These are phyloP conservation scores for Candida gorgasii DNA, from an alignment of 805 yeast genomes.

Conservation along the genomic window DNA sequence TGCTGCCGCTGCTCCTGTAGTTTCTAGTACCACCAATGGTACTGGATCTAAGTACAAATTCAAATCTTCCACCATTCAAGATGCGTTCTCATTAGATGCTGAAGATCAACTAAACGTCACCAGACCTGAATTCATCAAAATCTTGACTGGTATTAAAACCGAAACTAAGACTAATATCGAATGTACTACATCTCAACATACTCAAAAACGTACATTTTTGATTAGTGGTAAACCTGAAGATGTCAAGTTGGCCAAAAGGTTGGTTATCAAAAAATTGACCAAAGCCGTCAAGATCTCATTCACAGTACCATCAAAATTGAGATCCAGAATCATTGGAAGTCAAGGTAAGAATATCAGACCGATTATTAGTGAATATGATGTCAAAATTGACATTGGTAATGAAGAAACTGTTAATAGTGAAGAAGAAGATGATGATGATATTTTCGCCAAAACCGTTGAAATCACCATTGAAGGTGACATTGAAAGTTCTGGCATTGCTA, in stretches of 20 bases:
- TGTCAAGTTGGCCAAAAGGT: constrained; percentile 71
- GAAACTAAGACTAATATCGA: constrained; percentile 69
- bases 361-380: constrained; percentile 65
- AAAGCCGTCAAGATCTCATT: constrained; percentile 66
- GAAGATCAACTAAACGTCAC: constrained; percentile 64
- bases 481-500: constrained; percentile 79
- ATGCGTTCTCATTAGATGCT: constrained; percentile 72
- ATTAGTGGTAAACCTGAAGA: constrained; percentile 71
- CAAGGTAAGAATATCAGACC: constrained; percentile 83
- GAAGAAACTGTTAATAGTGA: constrained; percentile 30
- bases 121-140: constrained; percentile 67
- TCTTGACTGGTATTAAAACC: constrained; percentile 62
- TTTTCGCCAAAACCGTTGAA: constrained; percentile 57
- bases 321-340: constrained; percentile 82
- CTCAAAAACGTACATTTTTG: constrained; percentile 79
- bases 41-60: constrained; percentile 30
- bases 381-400: constrained; percentile 67
- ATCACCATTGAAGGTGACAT: constrained; percentile 79
- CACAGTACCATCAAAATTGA: constrained; percentile 71
- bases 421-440: constrained; percentile 55
- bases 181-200: constrained; percentile 74
- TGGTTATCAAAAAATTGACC: constrained; percentile 72
- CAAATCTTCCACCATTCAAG: constrained; percentile 64
- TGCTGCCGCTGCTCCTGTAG: constrained; percentile 20
- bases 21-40: constrained; percentile 17